Base-by-base conservation (phyloP, 2,329 filamentous ascomycete species). In the Fusarium zealandicum region DNA sequence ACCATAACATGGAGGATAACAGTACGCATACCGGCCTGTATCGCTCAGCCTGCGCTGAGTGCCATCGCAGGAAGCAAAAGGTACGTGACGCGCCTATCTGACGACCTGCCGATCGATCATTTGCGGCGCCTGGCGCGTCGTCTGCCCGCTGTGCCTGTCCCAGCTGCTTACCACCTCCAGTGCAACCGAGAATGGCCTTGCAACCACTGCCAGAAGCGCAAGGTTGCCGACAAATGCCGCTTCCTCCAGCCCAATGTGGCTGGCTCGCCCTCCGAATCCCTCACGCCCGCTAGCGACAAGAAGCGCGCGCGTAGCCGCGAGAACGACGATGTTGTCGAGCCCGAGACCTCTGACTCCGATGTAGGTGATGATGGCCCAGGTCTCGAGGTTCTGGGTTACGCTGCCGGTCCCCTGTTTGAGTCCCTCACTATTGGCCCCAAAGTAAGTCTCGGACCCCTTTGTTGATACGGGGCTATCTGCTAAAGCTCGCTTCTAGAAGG, bases 11-110 rank as follows among this genome's bases (percentile, higher is more conserved):
- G 78, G 67, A 59, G 77, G 67, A 60, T 71, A 75, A 68, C 77
- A 80, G 59, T 69, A 72, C 37, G 77, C 67, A 38, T 73, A 76
- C 56, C 73, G 73, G 55, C 72, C 69, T 58, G 47, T 64, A 69
- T 52, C 69, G 70, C 44, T 67, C 70, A 13, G 75, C 77, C 45
- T 80, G 77, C 66, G 75, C 73, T 28, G 76, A 79, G 63, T 80
- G 73, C 42, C 71, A 75, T 58, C 71, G 73, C 32, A 66, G 73
- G 44, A 75, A 75, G 62, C 73, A 75, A 65, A 75, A 75, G 66
- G 73, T 71, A 54, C 11, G 68, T 60, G n/a, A 5, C 18, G 5
- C 8, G 10, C 25, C 33, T 33, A 22, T 12, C 22, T 11, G 17
- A 8, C 31, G n/a, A 6, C 20, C 27, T 25, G 6, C 7, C n/a